Evolutionary conservation across 768 basidiomycete genomes (phyloP).

Genomic region (Pholiota microspora): DNA sequence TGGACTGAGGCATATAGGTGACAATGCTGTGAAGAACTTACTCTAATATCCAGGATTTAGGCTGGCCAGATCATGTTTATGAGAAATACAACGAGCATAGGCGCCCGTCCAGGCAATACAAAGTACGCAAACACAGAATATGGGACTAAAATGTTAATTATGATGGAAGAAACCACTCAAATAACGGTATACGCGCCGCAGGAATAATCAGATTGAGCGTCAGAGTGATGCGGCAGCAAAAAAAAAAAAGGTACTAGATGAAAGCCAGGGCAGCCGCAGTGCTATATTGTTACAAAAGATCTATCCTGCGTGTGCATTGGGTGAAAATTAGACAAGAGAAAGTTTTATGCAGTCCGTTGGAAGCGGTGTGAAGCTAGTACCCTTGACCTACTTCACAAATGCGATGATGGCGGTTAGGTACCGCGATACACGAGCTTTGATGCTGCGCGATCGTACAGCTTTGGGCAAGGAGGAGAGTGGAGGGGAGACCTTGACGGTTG

Average conservation of each 20-base stretch:
- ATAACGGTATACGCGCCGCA: neutral
- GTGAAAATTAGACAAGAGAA: neutral
- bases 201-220: neutral
- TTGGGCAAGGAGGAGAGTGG: conserved; percentile 10
- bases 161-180: neutral
- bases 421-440: conserved; percentile 9
- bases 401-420: conserved; percentile 8
- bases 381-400: neutral
- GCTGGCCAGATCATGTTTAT: too few species aligned
- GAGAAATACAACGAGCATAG: conserved; percentile 3
- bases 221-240: neutral
- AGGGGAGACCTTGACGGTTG: conserved; percentile 19
- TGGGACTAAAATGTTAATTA: conserved; percentile 2
- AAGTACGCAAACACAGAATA: neutral
- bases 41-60: too few species aligned
- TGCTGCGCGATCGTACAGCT: conserved; percentile 2
- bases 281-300: neutral
- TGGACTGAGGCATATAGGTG: too few species aligned
- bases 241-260: neutral
- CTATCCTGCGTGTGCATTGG: neutral
- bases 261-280: neutral
- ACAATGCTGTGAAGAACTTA: too few species aligned
- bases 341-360: neutral
- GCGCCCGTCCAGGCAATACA: conserved; percentile 1
- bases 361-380: neutral